These are phyloP conservation scores for Podaxis mareebaensis DNA, from an alignment of 768 basidiomycete species.

Conservation along the genomic window DNA sequence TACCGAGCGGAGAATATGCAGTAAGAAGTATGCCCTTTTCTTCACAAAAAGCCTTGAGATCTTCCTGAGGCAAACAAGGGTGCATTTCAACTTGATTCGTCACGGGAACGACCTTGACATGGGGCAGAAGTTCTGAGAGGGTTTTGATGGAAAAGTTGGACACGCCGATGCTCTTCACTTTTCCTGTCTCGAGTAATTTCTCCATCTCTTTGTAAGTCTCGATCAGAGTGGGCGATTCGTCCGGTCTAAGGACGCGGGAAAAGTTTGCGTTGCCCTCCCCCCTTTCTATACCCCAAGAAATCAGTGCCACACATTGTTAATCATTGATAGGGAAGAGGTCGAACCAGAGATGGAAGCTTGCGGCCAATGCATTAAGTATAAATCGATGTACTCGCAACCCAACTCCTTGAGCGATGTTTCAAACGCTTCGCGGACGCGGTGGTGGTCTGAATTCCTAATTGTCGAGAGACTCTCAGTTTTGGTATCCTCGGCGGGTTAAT, in stretches of 20 bases:
- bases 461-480: too few relatives aligned
- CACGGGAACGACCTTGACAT: constrained; percentile 47
- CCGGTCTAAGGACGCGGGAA: constrained; percentile 17
- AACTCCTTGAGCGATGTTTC: constrained; percentile 37
- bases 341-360: constrained; percentile 15
- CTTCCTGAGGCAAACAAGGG: constrained; percentile 54
- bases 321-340: not conserved
- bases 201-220: constrained; percentile 29
- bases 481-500: not conserved
- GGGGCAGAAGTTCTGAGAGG: constrained; percentile 38
- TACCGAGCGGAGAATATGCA: constrained; percentile 49
- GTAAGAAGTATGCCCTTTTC: constrained; percentile 48
- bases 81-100: constrained; percentile 61
- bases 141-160: constrained; percentile 58
- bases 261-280: constrained; percentile 2
- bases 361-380: constrained; percentile 33
- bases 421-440: constrained; percentile 37
- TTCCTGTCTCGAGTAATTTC: constrained; percentile 32
- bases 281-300: not conserved
- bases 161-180: constrained; percentile 53
- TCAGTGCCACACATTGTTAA: not conserved
- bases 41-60: constrained; percentile 50
- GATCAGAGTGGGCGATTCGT: constrained; percentile 26
- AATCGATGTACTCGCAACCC: constrained; percentile 42
- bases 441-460: constrained; percentile 25